Evolutionary conservation across 352 stramenopile genomes (phyloP), one percentile per base, ranked within the genome.

Genomic region (Blastocystis hominis): DNA sequence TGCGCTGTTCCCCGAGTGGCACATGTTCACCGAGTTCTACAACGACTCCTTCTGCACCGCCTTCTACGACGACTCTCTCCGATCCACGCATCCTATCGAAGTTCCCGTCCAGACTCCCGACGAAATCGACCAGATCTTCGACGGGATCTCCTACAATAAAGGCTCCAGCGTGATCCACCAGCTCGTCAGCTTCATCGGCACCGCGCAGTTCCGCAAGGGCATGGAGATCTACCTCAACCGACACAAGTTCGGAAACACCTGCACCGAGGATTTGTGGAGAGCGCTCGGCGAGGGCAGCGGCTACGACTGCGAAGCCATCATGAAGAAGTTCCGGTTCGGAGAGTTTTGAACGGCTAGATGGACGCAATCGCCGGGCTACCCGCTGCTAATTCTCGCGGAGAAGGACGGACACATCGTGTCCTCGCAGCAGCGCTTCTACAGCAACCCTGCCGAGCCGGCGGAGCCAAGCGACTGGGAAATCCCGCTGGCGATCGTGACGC

Each of bases 51-150:
- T 87, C 66, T 75, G 77, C 44, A 86, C 92, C 34, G 95, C 95
- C 30, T 92, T 98, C 42, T 91, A 93, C 30, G 92, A 98, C 68
- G 96, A 99, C 90, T 91, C 94, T 75, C 88, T 97, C 38, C 93
- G 92, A 42, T 94, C n/a, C 90, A 94, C 92, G 30, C 95, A 98
- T 90, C 94, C 95, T 50, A 97, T 98, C 77, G 93, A 98, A 90
- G 95, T 98, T 7, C 92, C 94, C 92, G 9, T 89, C 13, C 90
- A 94, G 87, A 91, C 94, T 75, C 91, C 92, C 20, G 93, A 97
- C 81, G 95, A 98, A 89, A 95, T 97, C 2, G 94, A 98, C 81
- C 92, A 98, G 90, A 97, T 98, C 72, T 99, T 99, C 88, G 96
- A 99, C 90, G 94, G 92, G 0, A 98, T 99, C 91, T 95, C 91